Percentiles rank a stretch among this genome's conserved stretches.
phyloP scores from a whole-genome alignment of 2,329 filamentous ascomycete genomes.

The Aspergillus sp. region DNA sequence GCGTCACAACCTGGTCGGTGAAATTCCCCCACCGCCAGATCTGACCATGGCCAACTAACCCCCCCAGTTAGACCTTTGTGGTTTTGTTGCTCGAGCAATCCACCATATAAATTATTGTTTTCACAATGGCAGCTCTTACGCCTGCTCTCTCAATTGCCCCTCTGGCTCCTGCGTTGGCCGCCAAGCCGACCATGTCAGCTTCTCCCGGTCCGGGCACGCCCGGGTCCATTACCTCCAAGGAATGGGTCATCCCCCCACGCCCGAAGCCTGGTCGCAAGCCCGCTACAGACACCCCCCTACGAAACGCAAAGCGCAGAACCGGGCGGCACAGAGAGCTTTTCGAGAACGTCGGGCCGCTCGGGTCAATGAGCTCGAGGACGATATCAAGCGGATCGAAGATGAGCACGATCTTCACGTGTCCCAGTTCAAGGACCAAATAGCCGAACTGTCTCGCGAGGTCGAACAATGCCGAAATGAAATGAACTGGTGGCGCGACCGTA shows the following conservation, averaged over 20 bases:
- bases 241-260: constrained; percentile 80
- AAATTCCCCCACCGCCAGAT: not conserved
- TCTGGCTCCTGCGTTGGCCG: constrained; percentile 32
- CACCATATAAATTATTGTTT: constrained; percentile 12
- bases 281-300: constrained; percentile 84
- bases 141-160: constrained; percentile 34
- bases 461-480: constrained; percentile 57
- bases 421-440: constrained; percentile 53
- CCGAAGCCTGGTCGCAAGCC: constrained; percentile 92
- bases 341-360: constrained; percentile 80
- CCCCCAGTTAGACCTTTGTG: not conserved
- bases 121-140: constrained; percentile 34
- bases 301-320: constrained; percentile 91
- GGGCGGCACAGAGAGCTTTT: constrained; percentile 86
- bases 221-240: constrained; percentile 66
- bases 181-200: constrained; percentile 34
- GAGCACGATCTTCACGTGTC: constrained; percentile 40
- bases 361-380: constrained; percentile 62
- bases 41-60: not conserved
- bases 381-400: constrained; percentile 45
- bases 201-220: constrained; percentile 35
- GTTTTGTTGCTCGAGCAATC: constrained; percentile 16
- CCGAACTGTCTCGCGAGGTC: constrained; percentile 58
- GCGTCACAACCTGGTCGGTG: constrained; percentile 9
- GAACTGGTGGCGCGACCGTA: constrained; percentile 47